phyloP scores from a whole-genome alignment of 495 filamentous ascomycete species.

The Podospora pseudoanserina region DNA sequence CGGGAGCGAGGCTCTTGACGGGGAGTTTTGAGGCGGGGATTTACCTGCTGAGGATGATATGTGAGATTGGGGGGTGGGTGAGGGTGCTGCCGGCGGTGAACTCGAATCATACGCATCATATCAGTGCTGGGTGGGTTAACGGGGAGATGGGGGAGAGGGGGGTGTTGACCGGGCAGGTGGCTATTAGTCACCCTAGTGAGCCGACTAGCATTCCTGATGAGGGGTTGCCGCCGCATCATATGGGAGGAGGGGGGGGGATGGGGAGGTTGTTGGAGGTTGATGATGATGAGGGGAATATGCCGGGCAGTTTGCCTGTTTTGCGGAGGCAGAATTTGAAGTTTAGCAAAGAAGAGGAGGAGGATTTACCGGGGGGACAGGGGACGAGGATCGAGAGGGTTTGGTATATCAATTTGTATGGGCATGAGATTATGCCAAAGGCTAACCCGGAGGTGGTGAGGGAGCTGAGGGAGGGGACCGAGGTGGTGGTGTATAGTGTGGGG shows the following conservation, averaged over 20 bases:
- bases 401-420: constrained; percentile 97
- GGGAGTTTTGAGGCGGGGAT: constrained; percentile 80
- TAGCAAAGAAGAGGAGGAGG: constrained; percentile 61
- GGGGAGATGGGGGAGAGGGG: constrained; percentile 54
- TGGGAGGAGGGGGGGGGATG: not conserved
- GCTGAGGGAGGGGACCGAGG: constrained; percentile 52
- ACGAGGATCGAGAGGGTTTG: constrained; percentile 77
- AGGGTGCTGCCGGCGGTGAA: constrained; percentile 86
- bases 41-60: constrained; percentile 77
- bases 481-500: constrained; percentile 86
- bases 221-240: not conserved
- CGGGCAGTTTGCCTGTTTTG: constrained; percentile 75
- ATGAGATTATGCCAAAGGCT: constrained; percentile 75
- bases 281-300: constrained; percentile 80
- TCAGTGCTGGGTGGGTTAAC: constrained; percentile 59
- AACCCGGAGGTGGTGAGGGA: constrained; percentile 75
- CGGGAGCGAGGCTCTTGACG: constrained; percentile 73
- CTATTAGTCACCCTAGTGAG: constrained; percentile 77
- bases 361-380: constrained; percentile 70
- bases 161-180: constrained; percentile 86
- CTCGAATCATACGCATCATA: constrained; percentile 90
- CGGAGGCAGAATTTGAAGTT: constrained; percentile 76
- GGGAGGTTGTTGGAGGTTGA: constrained; percentile 37
- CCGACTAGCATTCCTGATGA: constrained; percentile 49
- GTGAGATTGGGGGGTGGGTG: constrained; percentile 68